Evolutionary conservation across 139 green algal genomes (phyloP).

Genomic region (Helicosporidium sp.): DNA sequence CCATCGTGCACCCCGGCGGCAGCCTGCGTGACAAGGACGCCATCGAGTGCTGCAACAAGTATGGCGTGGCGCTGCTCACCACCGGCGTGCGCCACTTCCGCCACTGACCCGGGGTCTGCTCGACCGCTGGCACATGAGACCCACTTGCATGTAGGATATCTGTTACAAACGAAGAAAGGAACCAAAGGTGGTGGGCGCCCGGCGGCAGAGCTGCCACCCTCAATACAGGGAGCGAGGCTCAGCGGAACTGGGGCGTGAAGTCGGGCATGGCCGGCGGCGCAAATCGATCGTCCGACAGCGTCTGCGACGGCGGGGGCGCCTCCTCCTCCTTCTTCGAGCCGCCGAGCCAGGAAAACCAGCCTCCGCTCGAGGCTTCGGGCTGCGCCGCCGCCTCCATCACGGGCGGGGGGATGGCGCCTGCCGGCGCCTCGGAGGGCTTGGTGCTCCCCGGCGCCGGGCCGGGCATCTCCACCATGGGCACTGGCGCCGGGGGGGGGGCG

Average conservation of each 20-base stretch:
- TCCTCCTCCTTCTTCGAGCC: slow-evolving; percentile 15
- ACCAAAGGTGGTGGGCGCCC: neutral
- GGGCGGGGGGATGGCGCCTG: slow-evolving; percentile 6
- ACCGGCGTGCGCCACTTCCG: slow-evolving; percentile 89
- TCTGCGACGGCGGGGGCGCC: slow-evolving; percentile 1
- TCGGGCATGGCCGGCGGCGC: slow-evolving; percentile 32
- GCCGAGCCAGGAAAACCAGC: slow-evolving; percentile 19
- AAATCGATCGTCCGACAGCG: slow-evolving; percentile 31
- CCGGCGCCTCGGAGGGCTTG: slow-evolving; percentile 3
- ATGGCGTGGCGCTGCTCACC: slow-evolving; percentile 80
- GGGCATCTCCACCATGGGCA: slow-evolving; percentile 28
- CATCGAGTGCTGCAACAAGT: slow-evolving; percentile 96
- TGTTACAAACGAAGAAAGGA: neutral
- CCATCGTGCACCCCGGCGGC: slow-evolving; percentile 91
- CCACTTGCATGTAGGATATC: no score
- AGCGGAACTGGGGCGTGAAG: slow-evolving; percentile 1
- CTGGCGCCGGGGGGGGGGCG: slow-evolving; percentile 14
- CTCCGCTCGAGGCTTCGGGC: slow-evolving; percentile 7
- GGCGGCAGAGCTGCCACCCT: neutral
- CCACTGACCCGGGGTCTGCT: slow-evolving; percentile 39
- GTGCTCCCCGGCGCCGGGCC: slow-evolving; percentile 8
- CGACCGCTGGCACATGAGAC: neutral
- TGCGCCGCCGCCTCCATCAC: neutral
- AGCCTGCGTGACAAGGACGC: slow-evolving; percentile 81
- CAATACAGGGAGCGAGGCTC: neutral